A percentile compares a stretch with the other conserved stretches of the same genome.
phyloP scores from a whole-genome alignment of 208 protist genomes.

The Leishmania mexicana region DNA sequence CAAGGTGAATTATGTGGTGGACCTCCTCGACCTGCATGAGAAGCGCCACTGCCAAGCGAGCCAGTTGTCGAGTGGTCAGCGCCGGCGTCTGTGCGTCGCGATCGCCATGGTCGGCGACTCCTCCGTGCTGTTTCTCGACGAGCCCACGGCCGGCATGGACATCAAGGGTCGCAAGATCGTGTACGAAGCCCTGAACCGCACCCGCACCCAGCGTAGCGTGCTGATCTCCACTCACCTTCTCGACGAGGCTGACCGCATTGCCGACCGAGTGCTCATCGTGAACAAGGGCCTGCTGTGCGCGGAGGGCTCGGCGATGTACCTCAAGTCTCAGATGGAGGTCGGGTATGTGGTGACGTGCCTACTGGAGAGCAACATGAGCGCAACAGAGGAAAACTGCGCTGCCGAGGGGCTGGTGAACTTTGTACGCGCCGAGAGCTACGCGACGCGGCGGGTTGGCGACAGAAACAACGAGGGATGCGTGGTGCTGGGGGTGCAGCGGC shows the following conservation, averaged over 20 bases:
- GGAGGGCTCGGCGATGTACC: slow-evolving; percentile 71
- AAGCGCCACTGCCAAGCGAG: slow-evolving; percentile 54
- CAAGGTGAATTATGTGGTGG: slow-evolving; percentile 50
- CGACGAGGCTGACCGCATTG: slow-evolving; percentile 97
- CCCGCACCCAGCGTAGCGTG: slow-evolving; percentile 54
- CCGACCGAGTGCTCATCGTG: slow-evolving; percentile 94
- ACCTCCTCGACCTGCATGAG: slow-evolving; percentile 58
- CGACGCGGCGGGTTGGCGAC: slow-evolving; percentile 24
- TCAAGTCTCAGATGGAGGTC: slow-evolving; percentile 77
- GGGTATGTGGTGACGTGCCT: slow-evolving; percentile 81
- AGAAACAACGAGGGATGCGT: slow-evolving; percentile 15
- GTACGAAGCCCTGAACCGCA: slow-evolving; percentile 68
- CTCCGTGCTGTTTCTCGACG: slow-evolving; percentile 84
- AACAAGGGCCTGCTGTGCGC: slow-evolving; percentile 65
- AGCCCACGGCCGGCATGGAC: slow-evolving; percentile 94
- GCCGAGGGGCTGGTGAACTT: slow-evolving; percentile 52
- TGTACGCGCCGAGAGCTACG: slow-evolving; percentile 54
- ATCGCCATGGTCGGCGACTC: slow-evolving; percentile 87
- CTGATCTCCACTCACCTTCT: slow-evolving; percentile 92
- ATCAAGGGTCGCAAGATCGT: slow-evolving; percentile 65
- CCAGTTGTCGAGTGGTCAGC: slow-evolving; percentile 80
- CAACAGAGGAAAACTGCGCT: slow-evolving; percentile 43
- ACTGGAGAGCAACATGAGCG: slow-evolving; percentile 43
- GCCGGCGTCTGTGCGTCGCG: slow-evolving; percentile 80
- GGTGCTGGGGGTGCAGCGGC: slow-evolving; percentile 65